Base-by-base conservation (phyloP, 2,329 filamentous ascomycete species). In the Fusarium sp. region DNA sequence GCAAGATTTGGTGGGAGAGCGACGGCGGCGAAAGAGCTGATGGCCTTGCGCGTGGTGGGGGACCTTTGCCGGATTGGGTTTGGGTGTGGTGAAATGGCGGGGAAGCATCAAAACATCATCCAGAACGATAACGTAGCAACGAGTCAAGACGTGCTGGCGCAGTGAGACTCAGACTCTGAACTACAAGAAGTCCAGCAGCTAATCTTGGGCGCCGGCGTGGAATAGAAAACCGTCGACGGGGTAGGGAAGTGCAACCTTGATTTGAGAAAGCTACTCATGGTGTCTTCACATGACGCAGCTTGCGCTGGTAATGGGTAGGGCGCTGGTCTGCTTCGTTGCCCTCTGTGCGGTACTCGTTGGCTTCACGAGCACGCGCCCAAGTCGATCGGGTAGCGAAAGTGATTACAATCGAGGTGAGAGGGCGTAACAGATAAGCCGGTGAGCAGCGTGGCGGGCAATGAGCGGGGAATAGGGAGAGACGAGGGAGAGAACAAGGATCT, bases 251-350 rank as follows among this genome's bases (percentile, higher is more conserved):
- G 70, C 67, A 76, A 82, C 81, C 81, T 83, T 78, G 81, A 79
- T 76, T 83, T 83, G 74, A 83, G 79, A 72, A 83, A 82, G 77
- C 80, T 72, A 76, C 80, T 72, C 77, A 66, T 73, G 76, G 52
- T 78, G 75, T 75, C 77, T 76, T 73, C 69, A 78, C 80, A 81
- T 81, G 77, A 76, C 79, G 76, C 77, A 72, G 72, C 77, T 71
- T 63, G 67, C 70, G 68, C 72, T 69, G 71, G 62, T 56, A 49
- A 69, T 44, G 38, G 63, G 56, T 69, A 41, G 30, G 43, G 32
- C 15, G 24, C 22, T 53, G 61, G 34, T 18, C 32, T 34, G 27
- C 24, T 60, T 29, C 45, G 59, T 40, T 48, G 25, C 41, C 51
- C 45, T 47, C 43, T 56, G 55, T 38, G 18, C 34, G 18, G n/a